Base-by-base conservation (phyloP, 2,329 filamentous ascomycete genomes). In the Clonostachys chloroleuca region DNA sequence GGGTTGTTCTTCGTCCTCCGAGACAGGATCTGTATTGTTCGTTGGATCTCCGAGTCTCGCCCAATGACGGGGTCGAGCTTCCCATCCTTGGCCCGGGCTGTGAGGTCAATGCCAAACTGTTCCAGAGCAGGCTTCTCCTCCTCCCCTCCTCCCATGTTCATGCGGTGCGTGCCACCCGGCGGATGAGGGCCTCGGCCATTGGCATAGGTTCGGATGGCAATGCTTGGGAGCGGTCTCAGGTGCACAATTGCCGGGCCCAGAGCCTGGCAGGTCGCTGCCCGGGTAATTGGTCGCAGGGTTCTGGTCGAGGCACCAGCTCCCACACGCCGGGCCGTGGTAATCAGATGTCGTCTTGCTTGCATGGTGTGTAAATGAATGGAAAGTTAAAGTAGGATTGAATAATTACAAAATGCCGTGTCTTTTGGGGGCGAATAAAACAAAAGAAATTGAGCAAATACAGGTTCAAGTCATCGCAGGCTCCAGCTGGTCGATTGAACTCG, bases 31-130 rank as follows among this genome's bases (percentile, higher is more conserved):
- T 97, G 94, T 50, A 97, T 96, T 0, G 92, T 96, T 44, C 94
- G 79, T 60, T 96, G 89, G 45, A 97, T 96, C 64, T 96, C 94
- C 6, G 81, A 75, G 58, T 96, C 92, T 64, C 94, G 80, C 17
- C 94, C 94, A 60, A 99, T 97, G 13, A 97, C 92, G 0, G 94
- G 94, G 60, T 99, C 94, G 5, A 99, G 77, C 62, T 96, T 96
- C 39, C 94, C 94, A 43, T 87, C 86, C 63, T 80, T 88, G 17
- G 94, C 94, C 58, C 81, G 82, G 12, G 83, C 87, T 2, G 94
- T 97, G 46, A 99, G 74, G 63, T 99, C 92, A 51, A 96, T 77
- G 49, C 94, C 94, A 60, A 85, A 99, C 65, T 95, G 82, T 65
- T 97, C 92, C 45, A 97, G 71, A 1, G 94, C 92, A 3, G 92